phyloP scores from a whole-genome alignment of 192 early-diverging fungal genomes.

The Phlyctochytrium bullatum region DNA sequence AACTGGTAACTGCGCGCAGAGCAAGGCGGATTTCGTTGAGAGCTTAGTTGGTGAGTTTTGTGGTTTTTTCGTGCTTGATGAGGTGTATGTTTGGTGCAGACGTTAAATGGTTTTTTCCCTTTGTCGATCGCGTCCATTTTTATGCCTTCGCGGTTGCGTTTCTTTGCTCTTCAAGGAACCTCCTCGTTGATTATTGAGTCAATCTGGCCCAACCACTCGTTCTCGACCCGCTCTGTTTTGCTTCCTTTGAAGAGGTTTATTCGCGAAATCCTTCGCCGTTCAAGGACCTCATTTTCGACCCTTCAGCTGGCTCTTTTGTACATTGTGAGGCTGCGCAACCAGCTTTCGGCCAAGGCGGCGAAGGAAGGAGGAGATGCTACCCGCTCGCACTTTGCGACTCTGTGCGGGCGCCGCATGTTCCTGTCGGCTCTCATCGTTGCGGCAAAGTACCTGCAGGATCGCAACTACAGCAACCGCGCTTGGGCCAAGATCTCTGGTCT shows the following conservation, averaged over 20 bases:
- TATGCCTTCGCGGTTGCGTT: slow-evolving; percentile 16
- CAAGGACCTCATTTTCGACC: slow-evolving; percentile 73
- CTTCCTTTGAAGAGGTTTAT: slow-evolving; percentile 66
- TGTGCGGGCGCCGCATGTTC: slow-evolving; percentile 60
- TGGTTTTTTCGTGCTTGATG: too few relatives aligned
- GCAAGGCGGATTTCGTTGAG: slow-evolving; percentile 34
- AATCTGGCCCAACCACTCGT: slow-evolving; percentile 36
- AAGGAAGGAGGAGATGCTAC: background rate
- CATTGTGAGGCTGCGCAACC: slow-evolving; percentile 56
- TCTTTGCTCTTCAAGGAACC: slow-evolving; percentile 41
- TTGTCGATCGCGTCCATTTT: too few relatives aligned
- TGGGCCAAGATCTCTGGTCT: slow-evolving; percentile 83
- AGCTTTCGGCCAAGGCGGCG: slow-evolving; percentile 2
- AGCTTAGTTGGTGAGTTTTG: slow-evolving; percentile 39
- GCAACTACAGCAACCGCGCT: slow-evolving; percentile 65
- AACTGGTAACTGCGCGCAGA: slow-evolving; percentile 8
- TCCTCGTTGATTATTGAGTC: slow-evolving; percentile 66
- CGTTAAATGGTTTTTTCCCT: too few relatives aligned
- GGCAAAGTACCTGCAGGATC: slow-evolving; percentile 68
- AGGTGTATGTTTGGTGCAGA: too few relatives aligned
- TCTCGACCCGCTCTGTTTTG: slow-evolving; percentile 13
- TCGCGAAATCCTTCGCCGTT: slow-evolving; percentile 71
- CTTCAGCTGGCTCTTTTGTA: slow-evolving; percentile 77
- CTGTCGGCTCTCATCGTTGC: slow-evolving; percentile 66
- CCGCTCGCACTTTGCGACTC: background rate